Conservation (phyloP, 2,329 filamentous ascomycete genomes). For the Penicillium griseofulvum region DNA sequence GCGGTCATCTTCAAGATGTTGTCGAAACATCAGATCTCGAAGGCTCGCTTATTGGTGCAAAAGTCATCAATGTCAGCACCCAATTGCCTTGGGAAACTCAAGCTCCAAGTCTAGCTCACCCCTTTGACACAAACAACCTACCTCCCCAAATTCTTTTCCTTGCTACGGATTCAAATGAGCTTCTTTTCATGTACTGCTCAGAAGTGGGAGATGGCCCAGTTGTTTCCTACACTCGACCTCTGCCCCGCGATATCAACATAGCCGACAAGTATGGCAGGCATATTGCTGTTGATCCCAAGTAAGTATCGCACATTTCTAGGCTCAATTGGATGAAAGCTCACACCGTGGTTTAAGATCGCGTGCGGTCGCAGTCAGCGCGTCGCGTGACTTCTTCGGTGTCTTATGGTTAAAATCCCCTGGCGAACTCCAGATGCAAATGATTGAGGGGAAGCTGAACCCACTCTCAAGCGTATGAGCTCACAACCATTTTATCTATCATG, state of each 20-base stretch:
- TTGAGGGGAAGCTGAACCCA: constrained; percentile 52
- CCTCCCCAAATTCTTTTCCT: constrained; percentile 81
- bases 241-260: constrained; percentile 56
- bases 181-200: constrained; percentile 72
- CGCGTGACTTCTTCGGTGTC: constrained; percentile 68
- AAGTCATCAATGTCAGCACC: constrained; percentile 64
- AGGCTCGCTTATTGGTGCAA: constrained; percentile 73
- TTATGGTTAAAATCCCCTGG: constrained; percentile 64
- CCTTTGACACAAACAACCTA: constrained; percentile 33
- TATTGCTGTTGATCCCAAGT: constrained; percentile 76
- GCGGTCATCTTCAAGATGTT: constrained; percentile 70
- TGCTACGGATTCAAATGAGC: constrained; percentile 68
- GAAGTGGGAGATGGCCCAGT: constrained; percentile 55
- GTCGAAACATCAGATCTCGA: constrained; percentile 76
- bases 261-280: constrained; percentile 60
- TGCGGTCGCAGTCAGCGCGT: constrained; percentile 65
- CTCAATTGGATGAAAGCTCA: background rate
- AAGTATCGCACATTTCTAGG: constrained; percentile 31
- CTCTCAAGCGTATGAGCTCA: constrained; percentile 53
- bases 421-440: constrained; percentile 53
- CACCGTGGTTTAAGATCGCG: constrained; percentile 42
- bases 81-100: constrained; percentile 38
- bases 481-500: background rate
- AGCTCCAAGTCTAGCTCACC: constrained; percentile 15
- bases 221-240: constrained; percentile 56